Conservation (phyloP, 805 yeast genomes). For the Sungouiozyma ichnusensis region DNA sequence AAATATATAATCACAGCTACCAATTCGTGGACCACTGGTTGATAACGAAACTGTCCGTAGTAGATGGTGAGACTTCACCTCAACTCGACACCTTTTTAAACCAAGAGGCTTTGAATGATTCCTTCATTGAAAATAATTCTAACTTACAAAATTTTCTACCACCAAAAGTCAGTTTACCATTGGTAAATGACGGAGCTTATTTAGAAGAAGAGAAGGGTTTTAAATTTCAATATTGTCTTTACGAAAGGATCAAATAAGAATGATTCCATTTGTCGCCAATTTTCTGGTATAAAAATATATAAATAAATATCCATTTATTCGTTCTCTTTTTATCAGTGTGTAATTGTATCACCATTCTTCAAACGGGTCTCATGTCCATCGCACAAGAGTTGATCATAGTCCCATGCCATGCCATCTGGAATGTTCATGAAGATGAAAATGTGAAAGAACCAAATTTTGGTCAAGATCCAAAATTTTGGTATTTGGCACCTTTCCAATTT, state of each 20-base stretch:
- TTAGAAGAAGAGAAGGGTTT: constrained; percentile 38
- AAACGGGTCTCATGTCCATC: too few species aligned
- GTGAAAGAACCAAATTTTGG: constrained; percentile 34
- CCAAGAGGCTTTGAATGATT: constrained; percentile 15
- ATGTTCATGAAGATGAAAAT: constrained; percentile 6
- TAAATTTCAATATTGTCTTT: constrained; percentile 50
- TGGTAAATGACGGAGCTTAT: constrained; percentile 35
- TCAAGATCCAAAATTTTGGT: constrained; percentile 46
- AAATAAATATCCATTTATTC: too few species aligned
- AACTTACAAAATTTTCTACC: constrained; percentile 32
- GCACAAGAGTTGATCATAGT: constrained; percentile 34
- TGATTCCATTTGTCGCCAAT: too few species aligned
- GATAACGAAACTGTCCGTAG: constrained; percentile 54
- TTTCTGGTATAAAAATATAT: too few species aligned
- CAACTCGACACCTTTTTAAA: constrained; percentile 67
- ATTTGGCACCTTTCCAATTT: constrained; percentile 52
- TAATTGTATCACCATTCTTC: too few species aligned
- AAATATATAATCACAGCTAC: constrained; percentile 54
- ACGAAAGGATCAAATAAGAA: constrained; percentile 30
- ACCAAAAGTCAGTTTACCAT: constrained; percentile 18
- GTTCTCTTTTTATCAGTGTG: too few species aligned
- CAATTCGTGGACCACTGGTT: constrained; percentile 44
- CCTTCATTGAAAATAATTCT: constrained; percentile 17
- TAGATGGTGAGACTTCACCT: constrained; percentile 21
- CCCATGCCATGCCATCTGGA: constrained; percentile 62